phyloP scores from a whole-genome alignment of 2,329 filamentous ascomycete species.

The Colletotrichum sp. region DNA sequence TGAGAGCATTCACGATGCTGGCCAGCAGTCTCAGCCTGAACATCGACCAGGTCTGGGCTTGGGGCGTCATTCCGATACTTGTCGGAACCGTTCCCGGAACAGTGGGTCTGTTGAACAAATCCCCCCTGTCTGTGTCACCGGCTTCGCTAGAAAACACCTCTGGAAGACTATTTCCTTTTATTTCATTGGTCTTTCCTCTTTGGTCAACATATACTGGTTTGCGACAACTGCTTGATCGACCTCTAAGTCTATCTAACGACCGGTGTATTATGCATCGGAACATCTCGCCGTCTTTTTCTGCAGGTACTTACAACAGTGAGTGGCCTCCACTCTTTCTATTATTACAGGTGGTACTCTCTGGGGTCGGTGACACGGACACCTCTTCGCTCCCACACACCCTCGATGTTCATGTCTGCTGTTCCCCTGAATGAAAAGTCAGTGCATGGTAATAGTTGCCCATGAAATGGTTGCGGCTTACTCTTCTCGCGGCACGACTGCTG shows the following conservation, averaged over 20 bases:
- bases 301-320: not conserved
- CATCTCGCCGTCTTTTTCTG: not conserved
- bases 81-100: not conserved
- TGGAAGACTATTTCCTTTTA: fast-evolving
- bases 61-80: not conserved
- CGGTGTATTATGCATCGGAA: fast-evolving
- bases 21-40: not conserved
- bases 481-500: not conserved
- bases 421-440: not conserved
- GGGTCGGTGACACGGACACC: not conserved
- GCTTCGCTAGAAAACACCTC: fast-evolving
- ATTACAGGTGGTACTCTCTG: not conserved
- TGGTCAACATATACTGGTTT: not conserved
- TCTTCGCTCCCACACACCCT: not conserved
- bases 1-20: not conserved
- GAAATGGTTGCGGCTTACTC: not conserved
- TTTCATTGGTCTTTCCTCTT: not conserved
- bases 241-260: not conserved
- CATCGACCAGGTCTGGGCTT: fast-evolving
- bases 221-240: not conserved
- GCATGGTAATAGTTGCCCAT: fast-evolving
- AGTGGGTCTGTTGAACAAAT: not conserved
- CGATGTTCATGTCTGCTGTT: constrained; percentile 1
- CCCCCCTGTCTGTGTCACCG: fast-evolving
- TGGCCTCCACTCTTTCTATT: not conserved